phyloP scores from a whole-genome alignment of 2,329 filamentous ascomycete genomes.

The Fusarium illudens region DNA sequence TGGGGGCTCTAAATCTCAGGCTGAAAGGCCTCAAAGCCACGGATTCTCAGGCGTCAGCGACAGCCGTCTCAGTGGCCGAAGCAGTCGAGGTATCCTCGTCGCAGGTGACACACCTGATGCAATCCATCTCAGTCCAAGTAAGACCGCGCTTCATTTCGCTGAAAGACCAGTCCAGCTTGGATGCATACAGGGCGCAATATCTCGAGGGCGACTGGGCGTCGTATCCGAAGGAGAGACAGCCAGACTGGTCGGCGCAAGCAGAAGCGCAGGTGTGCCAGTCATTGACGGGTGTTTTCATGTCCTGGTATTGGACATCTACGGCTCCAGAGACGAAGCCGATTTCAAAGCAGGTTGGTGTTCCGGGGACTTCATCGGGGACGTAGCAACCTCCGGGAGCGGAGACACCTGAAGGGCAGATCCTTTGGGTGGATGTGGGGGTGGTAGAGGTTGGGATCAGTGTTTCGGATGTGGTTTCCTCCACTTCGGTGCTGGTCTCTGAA shows the following conservation, averaged over 20 bases:
- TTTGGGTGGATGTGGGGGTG: background rate
- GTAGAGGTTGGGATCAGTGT: background rate
- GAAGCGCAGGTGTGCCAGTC: background rate
- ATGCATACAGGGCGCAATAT: background rate
- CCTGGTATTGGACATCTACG: background rate
- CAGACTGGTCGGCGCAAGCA: background rate
- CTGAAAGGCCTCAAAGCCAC: no score
- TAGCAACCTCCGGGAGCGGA: background rate
- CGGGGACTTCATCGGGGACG: background rate
- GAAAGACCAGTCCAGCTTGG: background rate
- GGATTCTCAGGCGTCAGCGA: no score
- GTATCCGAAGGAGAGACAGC: background rate
- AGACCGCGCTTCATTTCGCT: background rate
- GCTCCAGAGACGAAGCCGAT: background rate
- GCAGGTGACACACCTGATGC: background rate
- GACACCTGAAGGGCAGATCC: background rate
- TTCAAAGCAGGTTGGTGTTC: background rate
- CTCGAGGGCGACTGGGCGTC: background rate
- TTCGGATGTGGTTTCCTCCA: background rate
- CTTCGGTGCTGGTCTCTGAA: background rate
- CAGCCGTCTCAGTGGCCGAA: background rate
- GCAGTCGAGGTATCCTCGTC: background rate
- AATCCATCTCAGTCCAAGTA: background rate
- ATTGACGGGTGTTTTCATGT: background rate
- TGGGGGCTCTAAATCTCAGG: no score